These are phyloP conservation scores for Talaromyces islandicus DNA, from an alignment of 2,329 filamentous ascomycete genomes.

Conservation along the genomic window DNA sequence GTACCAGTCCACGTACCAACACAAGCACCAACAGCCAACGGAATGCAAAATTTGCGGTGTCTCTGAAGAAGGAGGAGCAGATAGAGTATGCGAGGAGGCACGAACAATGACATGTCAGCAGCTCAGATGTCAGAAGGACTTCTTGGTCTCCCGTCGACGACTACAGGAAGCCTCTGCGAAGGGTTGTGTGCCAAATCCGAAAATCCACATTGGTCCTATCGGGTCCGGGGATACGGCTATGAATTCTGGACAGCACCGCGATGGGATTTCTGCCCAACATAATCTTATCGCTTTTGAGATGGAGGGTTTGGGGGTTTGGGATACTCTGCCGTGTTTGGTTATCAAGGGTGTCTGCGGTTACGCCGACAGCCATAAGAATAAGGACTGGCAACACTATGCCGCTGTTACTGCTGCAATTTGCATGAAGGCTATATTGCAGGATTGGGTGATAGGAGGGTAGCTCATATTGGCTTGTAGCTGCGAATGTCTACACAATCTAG, in stretches of 20 bases:
- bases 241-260: constrained; percentile 32
- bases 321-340: constrained; percentile 12
- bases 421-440: constrained; percentile 6
- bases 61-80: not conserved
- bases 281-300: constrained; percentile 19
- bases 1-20: constrained; percentile 14
- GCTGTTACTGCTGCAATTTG: constrained; percentile 8
- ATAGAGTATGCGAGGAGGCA: constrained; percentile 4
- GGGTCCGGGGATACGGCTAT: constrained; percentile 21
- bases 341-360: constrained; percentile 15
- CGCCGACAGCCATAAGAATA: constrained; percentile 16
- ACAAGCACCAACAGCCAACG: constrained; percentile 16
- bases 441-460: constrained; percentile 1
- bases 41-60: constrained; percentile 1
- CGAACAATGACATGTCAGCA: constrained; percentile 10
- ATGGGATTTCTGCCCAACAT: constrained; percentile 22
- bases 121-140: constrained; percentile 12
- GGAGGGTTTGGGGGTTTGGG: constrained; percentile 16
- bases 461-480: not conserved
- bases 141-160: constrained; percentile 8
- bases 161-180: constrained; percentile 3
- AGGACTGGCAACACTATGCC: constrained; percentile 14
- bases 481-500: too few relatives aligned
- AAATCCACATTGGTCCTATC: constrained; percentile 33
- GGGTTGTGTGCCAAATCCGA: not conserved